A percentile compares a stretch with the other conserved stretches of the same genome.
These are phyloP conservation scores for Oxyria digyna DNA, from an alignment of 148 eudicot species.

Conservation along the genomic window DNA sequence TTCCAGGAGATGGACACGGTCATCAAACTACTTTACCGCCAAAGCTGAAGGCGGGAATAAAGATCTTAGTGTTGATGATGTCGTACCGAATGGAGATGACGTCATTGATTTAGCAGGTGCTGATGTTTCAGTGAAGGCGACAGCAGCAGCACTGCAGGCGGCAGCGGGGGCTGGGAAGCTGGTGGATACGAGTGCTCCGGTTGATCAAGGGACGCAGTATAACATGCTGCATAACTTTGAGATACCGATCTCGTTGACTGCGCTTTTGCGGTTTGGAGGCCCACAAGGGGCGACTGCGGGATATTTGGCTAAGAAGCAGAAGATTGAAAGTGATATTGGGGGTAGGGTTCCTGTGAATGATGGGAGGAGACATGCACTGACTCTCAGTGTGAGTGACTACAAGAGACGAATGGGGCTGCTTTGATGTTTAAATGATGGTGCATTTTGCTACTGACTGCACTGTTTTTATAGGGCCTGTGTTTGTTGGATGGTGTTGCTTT, in stretches of 20 bases:
- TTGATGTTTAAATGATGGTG: conserved; percentile 15
- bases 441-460: no score
- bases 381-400: conserved; percentile 80
- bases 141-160: conserved; percentile 76
- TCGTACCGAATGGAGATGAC: conserved; percentile 12
- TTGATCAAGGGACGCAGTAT: conserved; percentile 75
- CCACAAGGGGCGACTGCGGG: conserved; percentile 67
- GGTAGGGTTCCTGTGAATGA: conserved; percentile 71
- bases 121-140: conserved; percentile 26
- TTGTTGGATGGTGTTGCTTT: no score
- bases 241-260: conserved; percentile 63
- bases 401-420: conserved; percentile 88
- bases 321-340: conserved; percentile 69
- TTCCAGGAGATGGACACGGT: conserved; percentile 96
- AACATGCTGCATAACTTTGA: conserved; percentile 67
- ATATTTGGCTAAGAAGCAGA: conserved; percentile 83
- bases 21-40: conserved; percentile 63
- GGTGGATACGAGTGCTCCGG: conserved; percentile 93
- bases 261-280: conserved; percentile 68
- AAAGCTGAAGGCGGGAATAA: conserved; percentile 28
- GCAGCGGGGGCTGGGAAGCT: conserved; percentile 91
- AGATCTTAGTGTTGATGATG: conserved; percentile 1
- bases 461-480: no score
- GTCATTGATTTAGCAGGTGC: conserved; percentile 15
- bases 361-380: conserved; percentile 83